Evolutionary conservation across 257 asterid species (phyloP), one percentile per base, ranked within the genome.

Genomic region (Jacaranda mimosifolia): DNA sequence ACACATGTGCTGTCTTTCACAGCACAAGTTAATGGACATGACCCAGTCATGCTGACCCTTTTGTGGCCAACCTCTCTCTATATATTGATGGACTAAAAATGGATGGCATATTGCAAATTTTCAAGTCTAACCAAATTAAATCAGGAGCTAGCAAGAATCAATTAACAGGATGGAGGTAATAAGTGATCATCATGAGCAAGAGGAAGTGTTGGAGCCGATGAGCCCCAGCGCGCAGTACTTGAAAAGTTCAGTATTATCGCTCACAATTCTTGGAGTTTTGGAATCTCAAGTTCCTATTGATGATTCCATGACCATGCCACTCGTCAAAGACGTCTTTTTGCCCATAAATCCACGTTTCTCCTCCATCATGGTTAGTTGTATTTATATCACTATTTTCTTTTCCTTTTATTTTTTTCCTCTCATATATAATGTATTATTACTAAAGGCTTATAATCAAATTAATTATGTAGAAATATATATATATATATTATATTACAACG

Each of bases 301-400:
- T 65, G 87, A 83, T 9, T 86, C 88, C 51, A 57, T 5, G 52
- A 42, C 82, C 63, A 18, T 81, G 10, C 9, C 51, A 4, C 76
- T 84, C 14, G 80, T 88, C 63, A 71, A 35, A 9, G 73, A 81
- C 9, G 71, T 87, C 0, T 88, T 88, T 74, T 72, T 86, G 80
- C 88, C 91, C 2, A 81, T 86, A 4, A 88, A 86, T 64, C 88
- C 86, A 4, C 87, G 91, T 15, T 86, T 88, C 74, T 83, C 93
- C 11, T 88, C 91, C 0, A 81, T 88, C 46, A 86, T 86, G 92
- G 92, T 88, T 35, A 77, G 0, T 14, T 13, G 12, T 17, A 35
- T n/a, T 5, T 55, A 18, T 55, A 17, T 55, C 18, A 15, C 1
- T 6, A 17, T 55, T 6, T 55, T 1, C n/a, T 6, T 55, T 15